Base-by-base conservation (phyloP, 768 basidiomycete species). In the Naganishia kalamii region DNA sequence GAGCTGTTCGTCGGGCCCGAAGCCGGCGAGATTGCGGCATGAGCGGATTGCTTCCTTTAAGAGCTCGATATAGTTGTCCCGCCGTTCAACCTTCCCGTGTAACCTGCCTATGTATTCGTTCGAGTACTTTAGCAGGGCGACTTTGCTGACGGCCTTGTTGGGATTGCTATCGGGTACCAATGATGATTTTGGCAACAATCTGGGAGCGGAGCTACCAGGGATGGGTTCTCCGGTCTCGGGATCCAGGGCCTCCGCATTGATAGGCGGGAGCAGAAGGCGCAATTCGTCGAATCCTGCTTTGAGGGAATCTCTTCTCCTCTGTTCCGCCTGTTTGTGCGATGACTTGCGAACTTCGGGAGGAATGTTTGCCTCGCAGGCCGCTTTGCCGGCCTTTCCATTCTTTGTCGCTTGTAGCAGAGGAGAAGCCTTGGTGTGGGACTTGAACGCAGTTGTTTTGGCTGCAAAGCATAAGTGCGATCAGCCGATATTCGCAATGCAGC, bases 281-380 rank as follows among this genome's bases (percentile, higher is more conserved):
- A 81, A 71, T 51, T 80, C 80, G 67, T 81, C 81, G 67, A 81
- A 98, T 4, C 92, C 91, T 17, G 88, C 87, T 80, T 98, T 99
- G 66, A 98, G 85, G 47, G 90, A 92, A 78, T 99, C 94, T 10
- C 96, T 86, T 48, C 96, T 88, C 75, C 93, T 92, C 77, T 99
- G 96, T 78, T 99, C 96, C 5, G 96, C 96, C 13, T 87, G 89
- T 79, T 97, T 98, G 79, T 99, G 80, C 1, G 79, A 79, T 17
- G 79, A 77, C 60, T 74, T 75, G 12, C 78, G 74, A n/a, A 60
- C 72, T 62, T 79, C 79, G 25, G 67, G 68, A 37, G 74, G 72
- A 5, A 64, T 49, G 11, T 54, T 67, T 44, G 67, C 44, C 23
- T 65, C 65, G 65, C 71, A 71, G 68, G 63, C 63, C 61, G 25